Evolutionary conservation across 768 basidiomycete genomes (phyloP), one percentile per base, ranked within the genome.

Genomic region (Candolleomyces efflorescens): DNA sequence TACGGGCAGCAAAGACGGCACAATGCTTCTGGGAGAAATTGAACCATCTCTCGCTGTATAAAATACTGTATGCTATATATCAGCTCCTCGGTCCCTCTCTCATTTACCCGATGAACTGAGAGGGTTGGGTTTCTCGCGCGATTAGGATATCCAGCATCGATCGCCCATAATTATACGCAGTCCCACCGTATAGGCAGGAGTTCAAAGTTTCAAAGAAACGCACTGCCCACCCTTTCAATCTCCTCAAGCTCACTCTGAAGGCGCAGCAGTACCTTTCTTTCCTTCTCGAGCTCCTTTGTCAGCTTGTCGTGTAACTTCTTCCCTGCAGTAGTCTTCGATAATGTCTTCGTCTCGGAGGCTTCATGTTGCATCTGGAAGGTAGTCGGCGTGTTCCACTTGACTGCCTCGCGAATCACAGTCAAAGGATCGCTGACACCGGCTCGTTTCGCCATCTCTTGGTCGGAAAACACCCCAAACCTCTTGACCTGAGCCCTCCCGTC

Each of bases 1-100:
- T 57, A 96, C 94, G 3, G 89, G 83, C 24, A 94, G 93, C 76
- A 96, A 95, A 73, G 94, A 98, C 63, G 87, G 84, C 13, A 95
- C 92, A 12, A 87, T 97, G 89, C 75, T 98, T 20, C 72, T 97
- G 60, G 94, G 94, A 15, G 94, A 98, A 74, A 82, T 98, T 44
- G 92, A 97, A 66, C 82, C 82, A 13, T 81, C 82, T 20, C 63
- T 83, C 55, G 59, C 66, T 59, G 67, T 78, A 63, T 86, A 75
- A 67, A 52, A 44, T 48, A 23, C 32, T 47, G 32, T 27, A 56
- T 39, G 23, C 23, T 48, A 48, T 43, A 20, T 43, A 43, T 15
- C 41, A 13, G 18, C 41, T 12, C 41, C 41, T 43, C 41, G 13
- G 13, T 43, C 5, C 41, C 6, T 43, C 15, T 12, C 18, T 20